Evolutionary conservation across 495 filamentous ascomycete species (phyloP), one percentile per base, ranked within the genome.

Genomic region (Penicillium maclennaniae): DNA sequence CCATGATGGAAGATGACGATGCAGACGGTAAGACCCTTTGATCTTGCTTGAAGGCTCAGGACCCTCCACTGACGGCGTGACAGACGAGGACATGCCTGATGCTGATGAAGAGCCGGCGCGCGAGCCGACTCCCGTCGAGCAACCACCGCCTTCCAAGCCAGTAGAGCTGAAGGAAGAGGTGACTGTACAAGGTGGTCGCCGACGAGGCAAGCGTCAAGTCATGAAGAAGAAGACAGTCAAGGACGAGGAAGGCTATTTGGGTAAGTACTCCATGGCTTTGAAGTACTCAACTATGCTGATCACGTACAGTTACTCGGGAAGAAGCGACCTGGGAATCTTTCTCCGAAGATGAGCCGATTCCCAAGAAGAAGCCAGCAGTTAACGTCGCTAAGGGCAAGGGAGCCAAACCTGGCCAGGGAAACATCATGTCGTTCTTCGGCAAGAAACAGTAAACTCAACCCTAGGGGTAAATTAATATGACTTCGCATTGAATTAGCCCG

Each of bases 321-420:
- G 92, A 97, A 63, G 74, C 82, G 1, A 84, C 79, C 1, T 98
- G 93, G 93, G 93, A 97, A 68, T 95, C 89, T 6, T 97, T 95
- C 75, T 96, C 91, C 3, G 88, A 92, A 58, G 91, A 95, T 62
- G 93, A 97, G 56, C 89, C 92, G 45, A 76, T 79, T 16, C 72
- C 75, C 38, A 82, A 86, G 58, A 87, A 86, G 66, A 76, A 81
- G 36, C 87, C 81, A 43, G 65, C 60, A 0, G 66, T 72, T 20
- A 71, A 66, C 57, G 71, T 76, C 7, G 57, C 74, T 56, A 66
- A 69, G 44, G 89, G 84, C 70, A 89, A 89, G 70, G 78, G 73
- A 6, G 71, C 66, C 14, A 88, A 87, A 59, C 65, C 79, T 8
- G 83, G 83, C 23, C 88, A 95, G 61, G 91, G 92, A 9, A 96